Evolutionary conservation across 352 stramenopile species (phyloP).

Genomic region (Pythium pectinolyticum): DNA sequence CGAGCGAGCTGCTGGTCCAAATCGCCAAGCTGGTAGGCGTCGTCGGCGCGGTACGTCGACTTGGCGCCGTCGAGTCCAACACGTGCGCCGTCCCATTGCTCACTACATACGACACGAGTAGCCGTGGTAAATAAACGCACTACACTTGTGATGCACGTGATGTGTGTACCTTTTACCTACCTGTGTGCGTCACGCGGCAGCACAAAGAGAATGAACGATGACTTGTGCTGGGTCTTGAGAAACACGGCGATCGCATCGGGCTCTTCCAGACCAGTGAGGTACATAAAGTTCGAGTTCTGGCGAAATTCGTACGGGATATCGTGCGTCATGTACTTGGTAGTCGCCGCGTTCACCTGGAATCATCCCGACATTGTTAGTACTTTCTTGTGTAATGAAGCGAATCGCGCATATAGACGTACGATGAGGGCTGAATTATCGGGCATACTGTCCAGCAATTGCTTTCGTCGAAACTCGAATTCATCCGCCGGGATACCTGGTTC

Average conservation of each 20-base stretch:
- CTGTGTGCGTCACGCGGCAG: conserved; percentile 69
- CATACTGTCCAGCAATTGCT: conserved; percentile 60
- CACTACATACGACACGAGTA: conserved; percentile 27
- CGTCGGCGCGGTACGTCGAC: conserved; percentile 60
- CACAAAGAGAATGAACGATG: conserved; percentile 75
- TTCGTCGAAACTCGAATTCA: conserved; percentile 67
- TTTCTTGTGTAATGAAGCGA: not conserved
- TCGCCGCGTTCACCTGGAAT: conserved; percentile 51
- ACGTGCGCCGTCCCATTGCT: conserved; percentile 81
- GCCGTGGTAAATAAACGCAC: too few species aligned
- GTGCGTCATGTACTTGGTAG: conserved; percentile 86
- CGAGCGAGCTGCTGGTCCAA: conserved; percentile 49
- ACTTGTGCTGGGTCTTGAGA: conserved; percentile 62
- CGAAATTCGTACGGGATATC: conserved; percentile 88
- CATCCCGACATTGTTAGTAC: not conserved
- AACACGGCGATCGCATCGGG: conserved; percentile 76
- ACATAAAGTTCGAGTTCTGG: conserved; percentile 85
- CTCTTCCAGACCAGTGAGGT: conserved; percentile 81
- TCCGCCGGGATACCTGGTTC: conserved; percentile 45
- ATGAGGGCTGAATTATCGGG: conserved; percentile 76
- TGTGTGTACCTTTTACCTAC: too few species aligned
- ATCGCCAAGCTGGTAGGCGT: conserved; percentile 67
- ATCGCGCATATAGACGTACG: conserved; percentile 24
- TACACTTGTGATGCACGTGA: too few species aligned
- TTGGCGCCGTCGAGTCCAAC: conserved; percentile 63